A percentile compares a stretch with the other conserved stretches of the same genome.
Evolutionary conservation across 257 asterid genomes (phyloP).

Genomic region (Marsdenia floribunda): DNA sequence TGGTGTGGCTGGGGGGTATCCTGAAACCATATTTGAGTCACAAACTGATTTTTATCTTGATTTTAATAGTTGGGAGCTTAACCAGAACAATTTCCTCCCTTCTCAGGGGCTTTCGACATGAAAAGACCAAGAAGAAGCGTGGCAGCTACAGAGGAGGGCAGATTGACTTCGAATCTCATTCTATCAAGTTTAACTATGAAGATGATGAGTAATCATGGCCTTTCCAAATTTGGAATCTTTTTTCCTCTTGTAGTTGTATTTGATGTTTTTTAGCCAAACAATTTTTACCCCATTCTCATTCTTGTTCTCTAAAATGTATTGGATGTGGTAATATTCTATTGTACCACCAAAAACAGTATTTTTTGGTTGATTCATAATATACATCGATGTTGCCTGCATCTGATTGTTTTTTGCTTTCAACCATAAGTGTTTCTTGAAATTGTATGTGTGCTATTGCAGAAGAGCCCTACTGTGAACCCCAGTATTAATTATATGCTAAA

Average conservation of each 20-base stretch:
- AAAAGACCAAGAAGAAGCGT: conserved; percentile 96
- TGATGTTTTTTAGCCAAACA: background rate
- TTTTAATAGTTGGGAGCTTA: background rate
- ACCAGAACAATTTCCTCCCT: background rate
- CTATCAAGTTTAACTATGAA: conserved; percentile 73
- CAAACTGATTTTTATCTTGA: background rate
- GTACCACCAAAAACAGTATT: background rate
- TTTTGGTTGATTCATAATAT: background rate
- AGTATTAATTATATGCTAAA: too few relatives aligned
- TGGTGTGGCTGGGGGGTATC: background rate
- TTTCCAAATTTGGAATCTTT: background rate
- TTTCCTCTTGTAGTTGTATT: background rate
- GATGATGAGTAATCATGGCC: conserved; percentile 47
- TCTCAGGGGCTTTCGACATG: conserved; percentile 41
- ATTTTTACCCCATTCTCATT: background rate
- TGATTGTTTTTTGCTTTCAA: background rate
- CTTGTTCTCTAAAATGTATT: background rate
- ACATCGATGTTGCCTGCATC: background rate
- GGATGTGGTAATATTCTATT: background rate
- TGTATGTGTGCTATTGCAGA: background rate
- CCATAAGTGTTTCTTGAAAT: background rate
- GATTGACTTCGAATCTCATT: conserved; percentile 74
- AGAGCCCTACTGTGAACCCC: too few relatives aligned
- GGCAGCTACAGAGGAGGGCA: conserved; percentile 95
- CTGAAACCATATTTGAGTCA: background rate